A percentile compares a stretch with the other conserved stretches of the same genome.
These are phyloP conservation scores for Plicaturopsis crispa DNA, from an alignment of 768 basidiomycete genomes.

Conservation along the genomic window DNA sequence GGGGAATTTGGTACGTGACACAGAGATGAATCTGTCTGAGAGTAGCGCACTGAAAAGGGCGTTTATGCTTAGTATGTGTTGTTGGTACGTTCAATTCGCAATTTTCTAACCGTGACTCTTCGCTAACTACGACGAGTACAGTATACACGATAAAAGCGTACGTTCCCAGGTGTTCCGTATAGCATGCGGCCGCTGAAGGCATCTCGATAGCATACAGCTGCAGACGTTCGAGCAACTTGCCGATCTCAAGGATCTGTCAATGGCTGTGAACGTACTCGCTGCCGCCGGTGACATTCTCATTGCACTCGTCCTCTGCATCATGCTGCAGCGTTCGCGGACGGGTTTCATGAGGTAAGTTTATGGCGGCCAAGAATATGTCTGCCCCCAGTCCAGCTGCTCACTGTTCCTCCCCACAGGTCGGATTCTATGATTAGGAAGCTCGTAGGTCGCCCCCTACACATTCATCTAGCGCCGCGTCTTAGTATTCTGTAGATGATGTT, in stretches of 20 bases:
- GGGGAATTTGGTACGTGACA: constrained; percentile 41
- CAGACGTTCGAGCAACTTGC: constrained; percentile 26
- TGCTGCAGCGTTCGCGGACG: constrained; percentile 41
- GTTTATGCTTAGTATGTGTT: no score
- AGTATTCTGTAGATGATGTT: no score
- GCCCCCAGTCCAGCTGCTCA: not conserved
- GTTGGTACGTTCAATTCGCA: no score
- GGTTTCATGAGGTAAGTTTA: constrained; percentile 37
- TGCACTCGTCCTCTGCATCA: constrained; percentile 33
- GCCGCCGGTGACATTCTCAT: constrained; percentile 42
- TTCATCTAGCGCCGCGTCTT: not conserved
- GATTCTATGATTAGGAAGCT: constrained; percentile 45
- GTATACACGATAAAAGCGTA: no score
- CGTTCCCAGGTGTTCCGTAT: no score
- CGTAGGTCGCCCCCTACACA: constrained; percentile 14
- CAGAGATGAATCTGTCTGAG: no score
- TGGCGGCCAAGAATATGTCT: not conserved
- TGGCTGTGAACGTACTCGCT: constrained; percentile 43
- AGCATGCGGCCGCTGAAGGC: no score
- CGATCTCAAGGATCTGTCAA: constrained; percentile 36
- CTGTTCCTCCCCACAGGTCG: constrained; percentile 26
- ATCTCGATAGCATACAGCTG: no score
- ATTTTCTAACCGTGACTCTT: no score
- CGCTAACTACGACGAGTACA: no score
- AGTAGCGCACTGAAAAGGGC: no score